Conservation (phyloP, 257 asterid genomes). For the Paraleonurus japonicus region DNA sequence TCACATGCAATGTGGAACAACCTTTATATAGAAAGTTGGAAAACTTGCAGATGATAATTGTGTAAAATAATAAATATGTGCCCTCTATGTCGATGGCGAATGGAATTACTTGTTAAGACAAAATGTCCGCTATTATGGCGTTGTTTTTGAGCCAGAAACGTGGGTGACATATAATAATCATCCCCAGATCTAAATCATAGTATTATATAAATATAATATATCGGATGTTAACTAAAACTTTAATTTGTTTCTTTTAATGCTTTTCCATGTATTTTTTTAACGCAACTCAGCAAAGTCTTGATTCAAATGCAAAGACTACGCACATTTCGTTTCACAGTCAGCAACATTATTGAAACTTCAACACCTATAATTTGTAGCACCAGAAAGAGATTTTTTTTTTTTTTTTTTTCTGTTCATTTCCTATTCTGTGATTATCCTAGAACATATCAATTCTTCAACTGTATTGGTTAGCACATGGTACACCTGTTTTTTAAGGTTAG, state of each 20-base stretch:
- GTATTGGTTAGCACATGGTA: neutral
- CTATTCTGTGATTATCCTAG: no score
- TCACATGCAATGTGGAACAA: constrained; percentile 28
- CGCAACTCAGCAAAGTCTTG: neutral
- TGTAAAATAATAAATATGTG: neutral
- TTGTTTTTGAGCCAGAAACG: constrained; percentile 23
- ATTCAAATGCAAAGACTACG: neutral
- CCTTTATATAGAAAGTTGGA: constrained; percentile 33
- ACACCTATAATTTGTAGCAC: no score
- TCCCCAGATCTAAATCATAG: constrained; percentile 28
- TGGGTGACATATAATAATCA: constrained; percentile 25
- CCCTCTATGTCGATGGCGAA: neutral
- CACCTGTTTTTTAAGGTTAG: neutral
- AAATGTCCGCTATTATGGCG: constrained; percentile 30
- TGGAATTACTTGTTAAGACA: constrained; percentile 11
- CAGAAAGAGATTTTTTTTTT: no score
- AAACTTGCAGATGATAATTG: neutral
- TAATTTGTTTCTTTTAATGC: neutral
- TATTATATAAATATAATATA: neutral
- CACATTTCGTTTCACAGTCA: neutral
- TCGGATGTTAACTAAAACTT: neutral
- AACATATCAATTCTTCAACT: no score
- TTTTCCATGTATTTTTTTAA: no score
- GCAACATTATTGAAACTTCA: neutral
- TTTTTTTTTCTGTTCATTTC: no score